Percentiles rank a stretch among this genome's conserved stretches.
phyloP scores from a whole-genome alignment of 1,284 basidiomycete genomes.

The Microbotryomycetes sp. region DNA sequence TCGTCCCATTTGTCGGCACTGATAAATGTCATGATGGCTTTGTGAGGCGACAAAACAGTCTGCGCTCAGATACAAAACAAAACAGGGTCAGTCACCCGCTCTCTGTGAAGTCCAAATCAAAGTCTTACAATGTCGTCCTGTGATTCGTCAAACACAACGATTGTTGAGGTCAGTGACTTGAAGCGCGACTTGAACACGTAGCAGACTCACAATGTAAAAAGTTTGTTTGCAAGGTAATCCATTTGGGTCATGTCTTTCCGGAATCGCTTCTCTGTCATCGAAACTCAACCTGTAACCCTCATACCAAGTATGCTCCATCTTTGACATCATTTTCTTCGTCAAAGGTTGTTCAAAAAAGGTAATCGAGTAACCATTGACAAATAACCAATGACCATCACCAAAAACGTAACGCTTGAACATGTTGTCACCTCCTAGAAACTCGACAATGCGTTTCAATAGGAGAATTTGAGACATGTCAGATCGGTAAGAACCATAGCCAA shows the following conservation, averaged over 20 bases:
- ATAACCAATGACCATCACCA: slow-evolving; percentile 32
- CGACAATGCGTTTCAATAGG: slow-evolving; percentile 9
- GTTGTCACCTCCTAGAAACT: slow-evolving; percentile 37
- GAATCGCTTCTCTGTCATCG: slow-evolving; percentile 20
- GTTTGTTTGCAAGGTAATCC: slow-evolving; percentile 25
- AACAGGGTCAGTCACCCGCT: not conserved
- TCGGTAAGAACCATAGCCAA: slow-evolving; percentile 26
- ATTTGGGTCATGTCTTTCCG: slow-evolving; percentile 13
- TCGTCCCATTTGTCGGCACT: slow-evolving; percentile 31
- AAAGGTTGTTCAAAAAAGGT: slow-evolving; percentile 31
- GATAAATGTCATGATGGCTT: slow-evolving; percentile 22
- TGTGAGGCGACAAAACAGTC: slow-evolving; percentile 12
- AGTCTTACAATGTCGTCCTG: slow-evolving; percentile 23
- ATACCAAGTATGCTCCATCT: slow-evolving; percentile 34
- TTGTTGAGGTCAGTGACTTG: not conserved
- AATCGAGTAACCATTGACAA: slow-evolving; percentile 33
- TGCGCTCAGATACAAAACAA: not conserved
- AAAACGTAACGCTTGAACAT: slow-evolving; percentile 35
- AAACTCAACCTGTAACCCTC: slow-evolving; percentile 20
- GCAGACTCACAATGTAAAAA: slow-evolving; percentile 25
- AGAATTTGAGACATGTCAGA: slow-evolving; percentile 30
- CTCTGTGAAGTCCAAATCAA: not conserved
- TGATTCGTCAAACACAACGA: not conserved
- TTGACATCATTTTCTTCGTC: slow-evolving; percentile 12
- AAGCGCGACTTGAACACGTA: not conserved